Evolutionary conservation across 345 rosid species (phyloP), one percentile per base, ranked within the genome.

Genomic region (Heritiera fomes): DNA sequence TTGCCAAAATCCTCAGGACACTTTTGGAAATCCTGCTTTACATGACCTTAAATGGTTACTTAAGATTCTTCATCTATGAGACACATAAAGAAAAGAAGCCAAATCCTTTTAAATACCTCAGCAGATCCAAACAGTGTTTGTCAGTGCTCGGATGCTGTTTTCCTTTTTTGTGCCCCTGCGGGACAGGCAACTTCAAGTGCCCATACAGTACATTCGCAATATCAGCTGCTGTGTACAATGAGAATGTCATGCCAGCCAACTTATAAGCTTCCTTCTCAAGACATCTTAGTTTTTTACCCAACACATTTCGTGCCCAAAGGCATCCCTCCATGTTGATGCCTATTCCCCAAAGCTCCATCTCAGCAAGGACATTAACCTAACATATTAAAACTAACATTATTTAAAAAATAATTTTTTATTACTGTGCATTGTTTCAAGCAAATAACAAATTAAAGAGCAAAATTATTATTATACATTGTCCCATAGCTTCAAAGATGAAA

Each of bases 281-380:
- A 65, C 81, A 78, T 83, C 91, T 89, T 68, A 95, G 79, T 84
- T 90, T 95, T 83, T 89, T 89, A 72, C 88, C 91, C 84, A 95
- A 80, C 81, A 87, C 52, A 78, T 83, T 88, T 46, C 93, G 90
- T 73, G 97, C 97, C 81, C 60, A 81, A 76, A 90, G 89, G 87
- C 99, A 93, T 73, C 91, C 93, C 85, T 92, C 97, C 89, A 92
- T 87, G 87, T 93, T 93, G 78, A 95, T 91, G 76, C 99, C 98
- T 58, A 93, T 89, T 59, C 99, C 99, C 92, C 95, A 90, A 46
- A 89, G 87, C 85, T 95, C 99, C 99, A 95, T 93, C 77, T 93
- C 97, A 49, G 99, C 98, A 56, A 95, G 91, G 85, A 93, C 91
- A 81, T 86, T 88, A 62, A 95, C 97, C 99, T 95, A 40, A 61